Percentiles rank a stretch among this genome's conserved stretches.
These are phyloP conservation scores for Eucalyptus shirleyi DNA, from an alignment of 345 rosid genomes.

Conservation along the genomic window DNA sequence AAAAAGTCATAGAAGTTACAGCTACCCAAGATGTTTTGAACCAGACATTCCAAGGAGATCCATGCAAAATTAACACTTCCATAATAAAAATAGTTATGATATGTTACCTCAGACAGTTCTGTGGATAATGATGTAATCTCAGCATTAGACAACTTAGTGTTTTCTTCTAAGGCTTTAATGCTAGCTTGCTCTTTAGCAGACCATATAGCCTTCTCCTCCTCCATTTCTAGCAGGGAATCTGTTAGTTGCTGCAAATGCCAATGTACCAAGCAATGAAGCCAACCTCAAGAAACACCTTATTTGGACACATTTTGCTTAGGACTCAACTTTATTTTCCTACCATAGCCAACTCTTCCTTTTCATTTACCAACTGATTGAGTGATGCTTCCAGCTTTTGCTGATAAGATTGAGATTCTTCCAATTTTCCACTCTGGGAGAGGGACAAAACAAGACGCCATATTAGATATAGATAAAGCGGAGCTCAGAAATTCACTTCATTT, in stretches of 20 bases:
- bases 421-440: conserved; percentile 36
- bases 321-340: conserved; percentile 12
- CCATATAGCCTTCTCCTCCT: conserved; percentile 88
- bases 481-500: background rate
- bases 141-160: conserved; percentile 17
- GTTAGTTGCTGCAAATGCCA: conserved; percentile 53
- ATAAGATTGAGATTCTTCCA: conserved; percentile 47
- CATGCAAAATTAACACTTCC: background rate
- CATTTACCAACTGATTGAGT: conserved; percentile 40
- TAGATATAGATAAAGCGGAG: background rate
- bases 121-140: conserved; percentile 33
- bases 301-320: background rate
- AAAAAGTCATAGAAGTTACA: background rate
- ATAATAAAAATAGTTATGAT: background rate
- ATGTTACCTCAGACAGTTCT: conserved; percentile 41
- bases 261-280: background rate
- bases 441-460: background rate
- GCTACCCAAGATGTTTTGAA: background rate
- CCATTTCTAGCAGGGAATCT: conserved; percentile 75
- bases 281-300: background rate
- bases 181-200: conserved; percentile 61
- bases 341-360: conserved; percentile 89
- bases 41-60: background rate
- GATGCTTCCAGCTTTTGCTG: conserved; percentile 43
- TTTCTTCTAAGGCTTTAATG: conserved; percentile 49